Evolutionary conservation across 495 filamentous ascomycete genomes (phyloP), one percentile per base, ranked within the genome.

Genomic region (Xylaria grammica): DNA sequence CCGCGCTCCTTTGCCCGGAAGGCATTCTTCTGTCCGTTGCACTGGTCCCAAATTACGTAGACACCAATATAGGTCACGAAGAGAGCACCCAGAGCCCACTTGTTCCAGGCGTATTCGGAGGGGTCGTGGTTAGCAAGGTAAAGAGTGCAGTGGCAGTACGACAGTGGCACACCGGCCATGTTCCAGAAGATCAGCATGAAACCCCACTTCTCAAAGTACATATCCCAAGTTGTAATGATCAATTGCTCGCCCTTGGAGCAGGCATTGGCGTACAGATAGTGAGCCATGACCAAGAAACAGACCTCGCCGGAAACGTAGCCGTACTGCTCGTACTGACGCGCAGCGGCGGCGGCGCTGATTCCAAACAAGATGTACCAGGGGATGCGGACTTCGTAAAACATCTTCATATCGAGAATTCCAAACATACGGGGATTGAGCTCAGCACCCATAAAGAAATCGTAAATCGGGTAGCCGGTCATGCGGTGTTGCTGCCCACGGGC

Each of bases 131-230:
- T 94, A 62, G 92, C 94, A 67, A 99, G 86, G 80, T 94, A 99
- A 71, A 99, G 83, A 38, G 90, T 93, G 84, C 91, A 96, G 83
- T 99, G 94, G 84, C 95, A 98, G 85, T 99, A 99, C 63, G 87
- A 93, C 48, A 98, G 82, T 15, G 95, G 95, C 19, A 99, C 95
- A 66, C 95, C 95, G 60, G 93, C 93, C 74, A 99, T 81, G 79
- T 99, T 99, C 95, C 95, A 99, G 86, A 99, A 99, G 78, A 97
- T 97, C 59, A 99, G 85, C 94, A 99, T 97, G 82, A 98, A 99
- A 69, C 95, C 95, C 92, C 93, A 97, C 83, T 99, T 99, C 83
- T 99, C 95, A 74, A 94, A 94, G 84, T 96, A 97, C 92, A 99
- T 97, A 76, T 99, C 95, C 90, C 94, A 99, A 20, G 94, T 96